A percentile compares a stretch with the other conserved stretches of the same genome.
These are phyloP conservation scores for Gilbertella persicaria DNA, from an alignment of 371 early-diverging fungal species.

Conservation along the genomic window DNA sequence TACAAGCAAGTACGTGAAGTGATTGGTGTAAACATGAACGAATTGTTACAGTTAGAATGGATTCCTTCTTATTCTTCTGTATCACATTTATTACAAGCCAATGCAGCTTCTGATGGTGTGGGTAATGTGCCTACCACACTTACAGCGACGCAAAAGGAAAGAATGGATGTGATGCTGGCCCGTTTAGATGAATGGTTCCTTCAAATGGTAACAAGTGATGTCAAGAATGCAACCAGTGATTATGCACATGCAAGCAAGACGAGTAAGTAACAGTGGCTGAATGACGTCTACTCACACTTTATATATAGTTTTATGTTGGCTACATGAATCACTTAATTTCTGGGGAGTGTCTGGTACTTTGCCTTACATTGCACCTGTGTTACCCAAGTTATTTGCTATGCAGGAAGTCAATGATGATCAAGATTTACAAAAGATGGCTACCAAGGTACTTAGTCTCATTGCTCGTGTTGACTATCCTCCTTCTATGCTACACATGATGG, in stretches of 20 bases:
- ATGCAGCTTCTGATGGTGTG: constrained; percentile 34
- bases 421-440: constrained; percentile 68
- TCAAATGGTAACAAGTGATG: constrained; percentile 35
- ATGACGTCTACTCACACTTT: not conserved
- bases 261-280: constrained; percentile 42
- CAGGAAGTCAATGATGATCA: constrained; percentile 76
- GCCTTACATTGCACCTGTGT: constrained; percentile 52
- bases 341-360: constrained; percentile 58
- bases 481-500: constrained; percentile 46
- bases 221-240: constrained; percentile 44
- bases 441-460: constrained; percentile 50
- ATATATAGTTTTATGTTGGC: constrained; percentile 65
- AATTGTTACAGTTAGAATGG: constrained; percentile 64
- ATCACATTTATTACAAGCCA: constrained; percentile 32
- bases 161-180: constrained; percentile 23
- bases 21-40: constrained; percentile 73
- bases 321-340: constrained; percentile 54
- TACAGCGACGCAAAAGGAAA: constrained; percentile 28
- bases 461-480: constrained; percentile 62
- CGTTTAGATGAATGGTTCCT: constrained; percentile 44
- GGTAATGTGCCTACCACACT: constrained; percentile 45
- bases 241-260: constrained; percentile 76
- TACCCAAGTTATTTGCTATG: constrained; percentile 70
- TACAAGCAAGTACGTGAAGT: constrained; percentile 89
- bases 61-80: constrained; percentile 60